Evolutionary conservation across 2,329 filamentous ascomycete genomes (phyloP).

Genomic region (Lizonia empirigonia): DNA sequence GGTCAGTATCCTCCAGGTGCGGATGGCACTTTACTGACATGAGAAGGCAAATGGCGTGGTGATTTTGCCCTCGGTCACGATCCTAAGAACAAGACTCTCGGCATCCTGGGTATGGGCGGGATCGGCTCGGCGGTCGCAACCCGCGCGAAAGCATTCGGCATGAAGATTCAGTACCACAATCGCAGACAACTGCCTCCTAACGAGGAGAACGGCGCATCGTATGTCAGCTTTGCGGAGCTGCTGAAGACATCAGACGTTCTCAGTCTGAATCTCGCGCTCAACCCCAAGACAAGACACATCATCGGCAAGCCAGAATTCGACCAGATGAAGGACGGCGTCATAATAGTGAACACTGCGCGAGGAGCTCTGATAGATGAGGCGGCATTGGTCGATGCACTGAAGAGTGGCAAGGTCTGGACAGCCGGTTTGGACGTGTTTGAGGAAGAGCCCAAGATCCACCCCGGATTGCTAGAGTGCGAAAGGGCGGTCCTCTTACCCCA

Average conservation of each 20-base stretch:
- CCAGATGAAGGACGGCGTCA: slow-evolving; percentile 61
- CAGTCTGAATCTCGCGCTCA: slow-evolving; percentile 60
- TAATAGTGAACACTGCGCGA: slow-evolving; percentile 64
- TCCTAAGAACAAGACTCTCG: slow-evolving; percentile 59
- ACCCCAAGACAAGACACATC: slow-evolving; percentile 57
- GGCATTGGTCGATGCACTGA: slow-evolving; percentile 59
- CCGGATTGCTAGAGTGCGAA: slow-evolving; percentile 56
- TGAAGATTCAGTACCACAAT: slow-evolving; percentile 66
- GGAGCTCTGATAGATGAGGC: slow-evolving; percentile 63
- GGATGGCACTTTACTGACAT: slow-evolving; percentile 9
- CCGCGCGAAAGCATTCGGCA: slow-evolving; percentile 60
- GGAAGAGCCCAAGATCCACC: slow-evolving; percentile 60
- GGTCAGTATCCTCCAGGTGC: slow-evolving; percentile 32
- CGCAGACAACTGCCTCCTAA: slow-evolving; percentile 47
- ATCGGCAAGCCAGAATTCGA: slow-evolving; percentile 58
- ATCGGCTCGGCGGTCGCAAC: slow-evolving; percentile 59
- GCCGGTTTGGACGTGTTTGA: slow-evolving; percentile 65
- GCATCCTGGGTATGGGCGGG: slow-evolving; percentile 65
- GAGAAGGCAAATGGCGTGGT: slow-evolving; percentile 52
- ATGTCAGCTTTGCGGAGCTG: slow-evolving; percentile 63
- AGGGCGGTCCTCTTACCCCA: slow-evolving; percentile 64
- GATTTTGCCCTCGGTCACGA: slow-evolving; percentile 58
- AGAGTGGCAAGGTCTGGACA: slow-evolving; percentile 60
- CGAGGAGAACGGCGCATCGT: slow-evolving; percentile 54
- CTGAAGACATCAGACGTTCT: slow-evolving; percentile 61